phyloP scores from a whole-genome alignment of 345 rosid genomes.

The Sonneratia caseolaris region DNA sequence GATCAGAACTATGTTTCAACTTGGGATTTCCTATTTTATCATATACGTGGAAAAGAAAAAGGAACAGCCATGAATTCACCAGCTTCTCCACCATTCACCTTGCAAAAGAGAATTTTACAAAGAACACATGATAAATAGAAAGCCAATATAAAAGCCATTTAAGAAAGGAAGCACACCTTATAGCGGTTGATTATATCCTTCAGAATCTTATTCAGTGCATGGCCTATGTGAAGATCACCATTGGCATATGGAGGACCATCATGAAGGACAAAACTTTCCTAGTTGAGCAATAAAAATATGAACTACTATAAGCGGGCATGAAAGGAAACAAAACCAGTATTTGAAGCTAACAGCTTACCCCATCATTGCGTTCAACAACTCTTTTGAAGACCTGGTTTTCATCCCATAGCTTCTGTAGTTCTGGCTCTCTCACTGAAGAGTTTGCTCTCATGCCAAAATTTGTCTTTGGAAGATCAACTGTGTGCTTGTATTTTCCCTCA shows the following conservation, averaged over 20 bases:
- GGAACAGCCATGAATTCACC: neutral
- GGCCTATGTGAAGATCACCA: conserved; percentile 89
- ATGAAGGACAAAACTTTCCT: conserved; percentile 86
- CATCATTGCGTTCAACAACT: conserved; percentile 58
- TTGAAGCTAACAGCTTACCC: conserved; percentile 42
- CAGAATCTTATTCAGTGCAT: conserved; percentile 90
- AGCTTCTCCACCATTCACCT: neutral
- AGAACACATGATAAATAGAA: neutral
- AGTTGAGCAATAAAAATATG: conserved; percentile 20
- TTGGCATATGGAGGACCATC: conserved; percentile 99
- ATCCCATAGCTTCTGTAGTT: conserved; percentile 83
- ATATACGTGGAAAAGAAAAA: neutral
- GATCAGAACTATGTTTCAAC: neutral
- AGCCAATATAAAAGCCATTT: conserved; percentile 9
- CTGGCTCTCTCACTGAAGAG: conserved; percentile 79
- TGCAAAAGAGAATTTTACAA: neutral
- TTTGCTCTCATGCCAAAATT: conserved; percentile 86
- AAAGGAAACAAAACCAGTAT: conserved; percentile 10
- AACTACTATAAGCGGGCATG: conserved; percentile 18
- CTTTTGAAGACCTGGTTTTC: conserved; percentile 72
- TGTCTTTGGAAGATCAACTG: conserved; percentile 82
- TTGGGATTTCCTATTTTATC: neutral
- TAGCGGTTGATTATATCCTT: conserved; percentile 93
- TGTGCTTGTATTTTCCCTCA: conserved; percentile 86
- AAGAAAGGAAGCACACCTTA: conserved; percentile 38